Evolutionary conservation across 1,284 basidiomycete species (phyloP).

Genomic region (Gastroboletus turbinatus): DNA sequence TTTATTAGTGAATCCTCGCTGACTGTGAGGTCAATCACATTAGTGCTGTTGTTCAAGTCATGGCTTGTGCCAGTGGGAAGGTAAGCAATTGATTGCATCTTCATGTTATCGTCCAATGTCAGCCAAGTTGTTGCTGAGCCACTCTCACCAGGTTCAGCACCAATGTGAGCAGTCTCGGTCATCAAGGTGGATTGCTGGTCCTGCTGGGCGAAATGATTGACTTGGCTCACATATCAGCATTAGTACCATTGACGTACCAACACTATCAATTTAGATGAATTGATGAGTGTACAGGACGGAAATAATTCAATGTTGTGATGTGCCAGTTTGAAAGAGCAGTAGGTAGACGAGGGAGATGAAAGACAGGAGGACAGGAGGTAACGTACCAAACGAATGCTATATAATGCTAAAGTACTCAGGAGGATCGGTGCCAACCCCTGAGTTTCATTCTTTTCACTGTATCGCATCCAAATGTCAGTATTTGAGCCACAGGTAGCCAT

Average conservation of each 20-base stretch:
- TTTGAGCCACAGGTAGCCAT: background rate
- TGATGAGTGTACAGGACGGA: background rate
- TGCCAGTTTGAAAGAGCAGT: background rate
- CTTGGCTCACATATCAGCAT: background rate
- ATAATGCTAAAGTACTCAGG: background rate
- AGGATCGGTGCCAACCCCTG: background rate
- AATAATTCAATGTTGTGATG: background rate
- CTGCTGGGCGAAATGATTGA: background rate
- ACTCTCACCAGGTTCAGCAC: background rate
- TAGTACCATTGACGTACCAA: background rate
- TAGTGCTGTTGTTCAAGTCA: too few relatives aligned
- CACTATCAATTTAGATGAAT: background rate
- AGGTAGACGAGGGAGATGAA: background rate
- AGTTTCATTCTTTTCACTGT: background rate
- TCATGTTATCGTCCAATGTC: background rate
- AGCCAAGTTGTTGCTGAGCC: background rate
- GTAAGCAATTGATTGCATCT: background rate
- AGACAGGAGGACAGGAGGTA: background rate
- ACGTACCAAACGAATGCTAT: background rate
- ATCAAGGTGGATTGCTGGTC: background rate
- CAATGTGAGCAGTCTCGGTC: background rate
- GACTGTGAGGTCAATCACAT: background rate
- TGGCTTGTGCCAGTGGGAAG: too few relatives aligned
- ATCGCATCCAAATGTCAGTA: background rate
- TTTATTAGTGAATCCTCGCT: background rate